Percentiles rank a stretch among this genome's conserved stretches.
phyloP scores from a whole-genome alignment of 805 yeast species.

The Teunomyces funiuensis region DNA sequence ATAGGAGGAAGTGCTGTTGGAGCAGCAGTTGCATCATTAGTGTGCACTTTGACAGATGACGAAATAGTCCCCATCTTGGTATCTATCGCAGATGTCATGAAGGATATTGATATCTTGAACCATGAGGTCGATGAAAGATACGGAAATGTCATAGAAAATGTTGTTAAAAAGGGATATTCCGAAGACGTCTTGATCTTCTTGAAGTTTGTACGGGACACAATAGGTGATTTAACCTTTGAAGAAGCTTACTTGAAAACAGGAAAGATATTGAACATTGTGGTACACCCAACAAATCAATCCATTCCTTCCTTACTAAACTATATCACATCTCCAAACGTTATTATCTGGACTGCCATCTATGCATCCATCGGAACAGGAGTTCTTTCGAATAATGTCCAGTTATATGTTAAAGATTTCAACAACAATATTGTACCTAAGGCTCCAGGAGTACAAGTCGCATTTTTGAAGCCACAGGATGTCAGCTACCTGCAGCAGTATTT shows the following conservation, averaged over 20 bases:
- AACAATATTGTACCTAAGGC: conserved; percentile 55
- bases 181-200: conserved; percentile 80
- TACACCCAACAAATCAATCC: conserved; percentile 73
- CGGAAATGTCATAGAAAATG: conserved; percentile 72
- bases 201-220: conserved; percentile 69
- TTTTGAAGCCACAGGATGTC: conserved; percentile 45
- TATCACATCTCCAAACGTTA: conserved; percentile 89
- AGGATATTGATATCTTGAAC: conserved; percentile 46
- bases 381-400: conserved; percentile 52
- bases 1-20: conserved; percentile 94
- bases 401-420: conserved; percentile 61
- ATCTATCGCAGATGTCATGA: conserved; percentile 40
- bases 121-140: conserved; percentile 58
- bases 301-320: conserved; percentile 79
- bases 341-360: conserved; percentile 80
- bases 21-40: conserved; percentile 85
- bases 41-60: conserved; percentile 68
- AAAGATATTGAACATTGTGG: conserved; percentile 76
- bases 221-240: conserved; percentile 88
- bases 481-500: conserved; percentile 47
- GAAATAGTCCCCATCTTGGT: conserved; percentile 54
- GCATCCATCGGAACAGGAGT: conserved; percentile 82
- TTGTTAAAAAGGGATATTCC: conserved; percentile 77
- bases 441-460: conserved; percentile 44
- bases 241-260: conserved; percentile 84